Evolutionary conservation across 2,329 filamentous ascomycete genomes (phyloP).

Genomic region (Ceratocystis albifundus): DNA sequence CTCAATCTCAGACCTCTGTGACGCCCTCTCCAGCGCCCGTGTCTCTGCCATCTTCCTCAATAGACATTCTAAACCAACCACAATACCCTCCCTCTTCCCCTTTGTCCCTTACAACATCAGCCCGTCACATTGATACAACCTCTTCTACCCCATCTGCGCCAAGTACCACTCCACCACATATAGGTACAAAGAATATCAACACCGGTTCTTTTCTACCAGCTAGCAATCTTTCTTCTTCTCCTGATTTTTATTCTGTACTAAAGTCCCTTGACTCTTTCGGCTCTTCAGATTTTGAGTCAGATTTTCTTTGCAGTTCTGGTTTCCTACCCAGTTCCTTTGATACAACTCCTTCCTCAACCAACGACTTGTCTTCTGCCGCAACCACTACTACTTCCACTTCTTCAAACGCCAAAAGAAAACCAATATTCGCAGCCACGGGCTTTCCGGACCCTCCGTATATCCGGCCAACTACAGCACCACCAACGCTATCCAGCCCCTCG

Average conservation of each 20-base stretch:
- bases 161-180: slow-evolving; percentile 17
- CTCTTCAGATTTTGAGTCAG: slow-evolving; percentile 20
- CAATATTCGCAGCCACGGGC: neutral
- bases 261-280: slow-evolving; percentile 20
- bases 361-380: neutral
- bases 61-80: slow-evolving; percentile 21
- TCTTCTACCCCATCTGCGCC: slow-evolving; percentile 2
- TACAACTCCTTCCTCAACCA: neutral
- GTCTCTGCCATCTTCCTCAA: slow-evolving; percentile 27
- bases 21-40: slow-evolving; percentile 26
- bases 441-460: slow-evolving; percentile 10
- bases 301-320: slow-evolving; percentile 18
- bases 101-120: slow-evolving; percentile 23
- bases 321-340: slow-evolving; percentile 14
- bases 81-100: slow-evolving; percentile 25
- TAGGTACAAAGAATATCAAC: slow-evolving; percentile 15
- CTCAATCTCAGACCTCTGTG: slow-evolving; percentile 31
- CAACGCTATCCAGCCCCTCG: slow-evolving; percentile 24
- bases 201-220: slow-evolving; percentile 12
- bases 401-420: neutral
- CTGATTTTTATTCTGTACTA: slow-evolving; percentile 14
- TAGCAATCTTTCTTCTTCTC: slow-evolving; percentile 14
- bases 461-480: slow-evolving; percentile 19
- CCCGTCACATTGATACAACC: slow-evolving; percentile 16
- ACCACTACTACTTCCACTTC: slow-evolving; percentile 5